These are phyloP conservation scores for Fusarium nisikadoi DNA, from an alignment of 2,329 filamentous ascomycete species.

Conservation along the genomic window DNA sequence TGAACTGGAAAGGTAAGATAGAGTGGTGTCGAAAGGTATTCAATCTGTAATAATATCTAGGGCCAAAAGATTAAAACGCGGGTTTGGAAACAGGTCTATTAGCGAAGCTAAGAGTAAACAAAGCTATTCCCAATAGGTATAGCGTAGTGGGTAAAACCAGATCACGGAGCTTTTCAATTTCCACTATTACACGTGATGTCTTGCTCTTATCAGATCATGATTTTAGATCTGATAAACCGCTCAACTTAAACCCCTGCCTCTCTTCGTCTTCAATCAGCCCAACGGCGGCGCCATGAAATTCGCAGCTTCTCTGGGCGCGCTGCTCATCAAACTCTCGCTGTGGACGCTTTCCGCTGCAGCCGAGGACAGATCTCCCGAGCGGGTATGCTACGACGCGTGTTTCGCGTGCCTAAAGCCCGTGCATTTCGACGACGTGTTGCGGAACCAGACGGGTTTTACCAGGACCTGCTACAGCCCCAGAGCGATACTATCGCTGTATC, in stretches of 20 bases:
- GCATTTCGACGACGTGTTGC: conserved; percentile 48
- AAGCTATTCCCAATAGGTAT: not conserved
- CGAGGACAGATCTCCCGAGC: conserved; percentile 18
- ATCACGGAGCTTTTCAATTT: not conserved
- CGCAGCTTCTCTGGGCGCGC: not conserved
- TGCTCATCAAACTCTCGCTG: not conserved
- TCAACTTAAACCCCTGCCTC: conserved; percentile 2
- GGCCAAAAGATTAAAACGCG: too few relatives aligned
- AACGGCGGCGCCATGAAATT: conserved; percentile 33
- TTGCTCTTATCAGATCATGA: conserved; percentile 40
- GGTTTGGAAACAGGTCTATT: too few relatives aligned
- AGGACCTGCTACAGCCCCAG: conserved; percentile 47
- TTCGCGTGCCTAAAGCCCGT: conserved; percentile 42
- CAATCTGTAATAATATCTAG: too few relatives aligned
- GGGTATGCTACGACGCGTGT: conserved; percentile 50
- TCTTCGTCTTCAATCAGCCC: not conserved
- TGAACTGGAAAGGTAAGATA: too few relatives aligned
- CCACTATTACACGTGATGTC: conserved; percentile 1
- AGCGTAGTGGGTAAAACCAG: not conserved
- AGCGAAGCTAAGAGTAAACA: not conserved
- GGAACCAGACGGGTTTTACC: conserved; percentile 28
- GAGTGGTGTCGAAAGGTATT: too few relatives aligned
- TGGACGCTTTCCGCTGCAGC: not conserved
- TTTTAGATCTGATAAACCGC: conserved; percentile 39
- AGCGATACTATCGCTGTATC: conserved; percentile 48